A percentile compares a stretch with the other conserved stretches of the same genome.
Evolutionary conservation across 106 monocot genomes (phyloP).

Genomic region (Allium cepa): DNA sequence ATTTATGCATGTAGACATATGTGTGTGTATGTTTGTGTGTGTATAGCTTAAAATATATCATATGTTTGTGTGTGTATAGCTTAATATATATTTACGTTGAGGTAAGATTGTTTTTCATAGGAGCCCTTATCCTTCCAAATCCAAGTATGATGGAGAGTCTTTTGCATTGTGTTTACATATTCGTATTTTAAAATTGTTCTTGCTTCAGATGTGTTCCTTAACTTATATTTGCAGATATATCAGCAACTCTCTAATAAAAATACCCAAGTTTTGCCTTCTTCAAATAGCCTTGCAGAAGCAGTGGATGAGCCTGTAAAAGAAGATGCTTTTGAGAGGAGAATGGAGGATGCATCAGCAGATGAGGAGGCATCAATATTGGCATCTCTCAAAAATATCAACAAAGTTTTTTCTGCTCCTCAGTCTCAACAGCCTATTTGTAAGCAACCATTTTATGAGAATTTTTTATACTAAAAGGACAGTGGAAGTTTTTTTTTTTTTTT

Average conservation of each 20-base stretch:
- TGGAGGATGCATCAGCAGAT: constrained; percentile 56
- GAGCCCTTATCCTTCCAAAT: too few relatives aligned
- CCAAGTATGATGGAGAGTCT: too few relatives aligned
- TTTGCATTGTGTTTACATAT: too few relatives aligned
- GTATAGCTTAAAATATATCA: too few relatives aligned
- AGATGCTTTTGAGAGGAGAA: constrained; percentile 35
- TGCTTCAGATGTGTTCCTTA: constrained; percentile 17
- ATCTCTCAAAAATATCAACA: constrained; percentile 28
- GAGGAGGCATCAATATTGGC: constrained; percentile 77
- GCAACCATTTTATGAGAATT: not conserved
- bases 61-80: too few relatives aligned
- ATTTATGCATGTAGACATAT: too few relatives aligned
- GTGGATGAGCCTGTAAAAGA: constrained; percentile 29
- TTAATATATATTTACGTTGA: not conserved
- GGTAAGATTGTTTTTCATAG: not conserved
- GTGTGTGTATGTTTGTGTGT: too few relatives aligned
- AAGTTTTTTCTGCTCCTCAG: constrained; percentile 42
- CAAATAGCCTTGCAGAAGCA: constrained; percentile 26
- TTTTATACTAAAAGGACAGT: not conserved
- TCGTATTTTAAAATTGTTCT: too few relatives aligned
- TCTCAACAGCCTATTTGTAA: constrained; percentile 3
- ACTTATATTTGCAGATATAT: constrained; percentile 42
- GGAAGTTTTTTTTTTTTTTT: too few relatives aligned
- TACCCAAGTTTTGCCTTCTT: constrained; percentile 24
- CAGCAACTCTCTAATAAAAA: constrained; percentile 40